phyloP scores from a whole-genome alignment of 2,329 filamentous ascomycete genomes.

The Stromatinia cepivora region DNA sequence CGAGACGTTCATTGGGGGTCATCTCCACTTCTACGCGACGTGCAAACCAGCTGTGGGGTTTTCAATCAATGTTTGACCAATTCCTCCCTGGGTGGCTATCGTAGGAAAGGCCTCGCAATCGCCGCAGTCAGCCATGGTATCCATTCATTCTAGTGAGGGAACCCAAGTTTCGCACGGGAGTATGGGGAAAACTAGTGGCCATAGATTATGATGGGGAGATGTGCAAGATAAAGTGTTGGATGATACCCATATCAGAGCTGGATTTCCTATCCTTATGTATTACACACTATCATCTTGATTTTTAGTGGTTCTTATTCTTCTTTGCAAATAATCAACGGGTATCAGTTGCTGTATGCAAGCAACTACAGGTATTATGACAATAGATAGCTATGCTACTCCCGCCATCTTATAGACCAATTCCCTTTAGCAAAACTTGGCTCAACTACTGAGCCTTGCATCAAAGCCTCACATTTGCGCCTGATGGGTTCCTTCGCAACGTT shows the following conservation, averaged over 20 bases:
- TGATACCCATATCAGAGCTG: background rate
- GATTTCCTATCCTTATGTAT: background rate
- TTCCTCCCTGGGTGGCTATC: too few species aligned
- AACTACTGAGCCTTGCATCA: constrained; percentile 22
- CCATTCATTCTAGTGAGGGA: background rate
- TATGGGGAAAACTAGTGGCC: background rate
- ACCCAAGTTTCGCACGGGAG: background rate
- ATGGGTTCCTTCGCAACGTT: background rate
- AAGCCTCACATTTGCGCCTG: constrained; percentile 20
- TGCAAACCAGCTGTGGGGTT: too few species aligned
- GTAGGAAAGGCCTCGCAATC: too few species aligned
- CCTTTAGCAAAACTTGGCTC: constrained; percentile 23
- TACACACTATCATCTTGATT: background rate
- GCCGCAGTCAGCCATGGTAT: background rate
- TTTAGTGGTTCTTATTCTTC: background rate
- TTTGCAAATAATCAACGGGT: background rate
- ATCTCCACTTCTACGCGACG: too few species aligned
- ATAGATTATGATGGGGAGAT: background rate
- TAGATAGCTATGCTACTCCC: constrained; percentile 7
- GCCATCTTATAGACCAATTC: constrained; percentile 24
- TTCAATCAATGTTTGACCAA: too few species aligned
- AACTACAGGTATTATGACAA: background rate
- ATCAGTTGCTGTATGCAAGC: background rate
- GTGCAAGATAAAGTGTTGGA: background rate
- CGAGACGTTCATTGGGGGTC: too few species aligned